Conservation (phyloP, 208 protist genomes). For the Borovskyia barvae region DNA sequence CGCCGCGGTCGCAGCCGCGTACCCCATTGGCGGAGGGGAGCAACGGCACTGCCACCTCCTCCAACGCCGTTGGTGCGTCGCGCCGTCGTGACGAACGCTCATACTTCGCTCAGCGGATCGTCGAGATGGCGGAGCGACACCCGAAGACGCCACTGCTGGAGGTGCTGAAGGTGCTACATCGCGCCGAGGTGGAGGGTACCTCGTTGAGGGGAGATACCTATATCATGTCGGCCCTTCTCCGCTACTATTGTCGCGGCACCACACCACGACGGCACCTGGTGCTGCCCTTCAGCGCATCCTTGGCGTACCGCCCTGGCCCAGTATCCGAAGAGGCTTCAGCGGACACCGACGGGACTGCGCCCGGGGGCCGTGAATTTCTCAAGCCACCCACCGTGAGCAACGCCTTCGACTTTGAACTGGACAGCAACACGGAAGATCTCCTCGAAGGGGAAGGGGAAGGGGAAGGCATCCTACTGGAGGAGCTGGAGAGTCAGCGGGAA, state of each 20-base stretch:
- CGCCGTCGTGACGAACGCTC: slow-evolving; percentile 56
- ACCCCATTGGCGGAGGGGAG: slow-evolving; percentile 7
- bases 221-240: slow-evolving; percentile 58
- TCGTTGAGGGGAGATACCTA: slow-evolving; percentile 63
- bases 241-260: slow-evolving; percentile 63
- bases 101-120: slow-evolving; percentile 72
- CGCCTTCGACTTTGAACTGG: slow-evolving; percentile 37
- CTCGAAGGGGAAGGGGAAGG: slow-evolving; percentile 38
- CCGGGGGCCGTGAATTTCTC: not conserved
- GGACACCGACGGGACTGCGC: not conserved
- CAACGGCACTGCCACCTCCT: slow-evolving; percentile 1
- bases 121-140: slow-evolving; percentile 42
- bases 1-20: slow-evolving; percentile 8
- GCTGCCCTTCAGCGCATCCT: slow-evolving; percentile 41
- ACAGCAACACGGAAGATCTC: slow-evolving; percentile 23
- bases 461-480: slow-evolving; percentile 8
- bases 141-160: slow-evolving; percentile 48
- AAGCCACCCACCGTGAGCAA: slow-evolving; percentile 17
- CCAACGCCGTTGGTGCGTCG: slow-evolving; percentile 17
- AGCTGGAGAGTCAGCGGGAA: not conserved
- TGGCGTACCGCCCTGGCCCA: slow-evolving; percentile 38
- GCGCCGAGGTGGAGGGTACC: slow-evolving; percentile 82
- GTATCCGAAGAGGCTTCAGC: slow-evolving; percentile 9
- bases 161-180: slow-evolving; percentile 74
- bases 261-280: slow-evolving; percentile 45